Evolutionary conservation across 345 rosid genomes (phyloP).

Genomic region (Hibiscus syriacus): DNA sequence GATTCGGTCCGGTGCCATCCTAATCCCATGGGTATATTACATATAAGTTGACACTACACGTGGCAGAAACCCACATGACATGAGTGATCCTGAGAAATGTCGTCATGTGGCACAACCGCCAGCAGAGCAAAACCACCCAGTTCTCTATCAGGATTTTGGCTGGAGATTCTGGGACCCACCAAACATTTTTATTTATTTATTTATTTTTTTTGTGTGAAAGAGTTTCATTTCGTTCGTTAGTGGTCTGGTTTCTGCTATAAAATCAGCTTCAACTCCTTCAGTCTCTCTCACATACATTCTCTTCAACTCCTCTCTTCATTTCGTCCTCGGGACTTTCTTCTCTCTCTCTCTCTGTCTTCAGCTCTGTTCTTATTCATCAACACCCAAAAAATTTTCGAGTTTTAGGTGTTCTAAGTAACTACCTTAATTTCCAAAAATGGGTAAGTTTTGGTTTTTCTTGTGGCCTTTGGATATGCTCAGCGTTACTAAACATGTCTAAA

Average conservation of each 20-base stretch:
- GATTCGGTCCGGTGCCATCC: too few species aligned
- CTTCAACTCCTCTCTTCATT: neutral
- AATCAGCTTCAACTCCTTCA: neutral
- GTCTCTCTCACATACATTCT: neutral
- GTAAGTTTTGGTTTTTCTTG: constrained; percentile 7
- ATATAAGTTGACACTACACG: neutral
- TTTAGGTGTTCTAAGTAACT: neutral
- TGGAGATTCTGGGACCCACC: too few species aligned
- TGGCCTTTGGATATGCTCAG: neutral
- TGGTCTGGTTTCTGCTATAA: neutral
- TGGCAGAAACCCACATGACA: neutral
- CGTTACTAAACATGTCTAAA: neutral
- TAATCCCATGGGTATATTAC: neutral
- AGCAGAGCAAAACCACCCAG: neutral
- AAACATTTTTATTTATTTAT: too few species aligned
- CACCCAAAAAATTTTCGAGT: neutral
- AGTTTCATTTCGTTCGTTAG: neutral
- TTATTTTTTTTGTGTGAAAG: neutral
- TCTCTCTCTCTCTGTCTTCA: neutral
- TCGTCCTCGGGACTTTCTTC: neutral
- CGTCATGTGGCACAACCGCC: neutral
- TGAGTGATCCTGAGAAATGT: neutral
- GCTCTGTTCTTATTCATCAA: neutral
- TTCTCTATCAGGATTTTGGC: too few species aligned
- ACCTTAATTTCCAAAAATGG: constrained; percentile 16